Conservation (phyloP, 2,329 filamentous ascomycete genomes). For the Rhynchosporium secalis region DNA sequence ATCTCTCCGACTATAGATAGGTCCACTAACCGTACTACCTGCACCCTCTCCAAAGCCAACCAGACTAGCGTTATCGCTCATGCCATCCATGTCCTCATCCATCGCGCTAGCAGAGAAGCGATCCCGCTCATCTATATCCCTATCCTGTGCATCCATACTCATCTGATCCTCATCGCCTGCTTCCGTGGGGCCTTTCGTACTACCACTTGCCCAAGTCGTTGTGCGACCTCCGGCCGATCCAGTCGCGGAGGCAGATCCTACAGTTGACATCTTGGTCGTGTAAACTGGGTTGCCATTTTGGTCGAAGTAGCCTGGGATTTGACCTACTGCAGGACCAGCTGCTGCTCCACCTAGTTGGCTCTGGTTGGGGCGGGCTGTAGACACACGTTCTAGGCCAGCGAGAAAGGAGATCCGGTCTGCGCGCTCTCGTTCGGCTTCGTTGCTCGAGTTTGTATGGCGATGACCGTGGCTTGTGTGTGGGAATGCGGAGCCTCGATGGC, state of each 20-base stretch:
- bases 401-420: conserved; percentile 94
- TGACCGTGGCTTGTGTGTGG: conserved; percentile 58
- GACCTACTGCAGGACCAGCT: conserved; percentile 33
- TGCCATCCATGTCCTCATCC: conserved; percentile 53
- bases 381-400: conserved; percentile 85
- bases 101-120: conserved; percentile 46
- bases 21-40: conserved; percentile 78
- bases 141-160: conserved; percentile 60
- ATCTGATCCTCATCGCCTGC: conserved; percentile 60
- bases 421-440: conserved; percentile 84
- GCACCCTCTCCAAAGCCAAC: conserved; percentile 94
- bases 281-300: conserved; percentile 65
- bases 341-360: conserved; percentile 38
- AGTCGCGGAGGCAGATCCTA: conserved; percentile 87
- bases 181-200: conserved; percentile 52
- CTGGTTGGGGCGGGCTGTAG: conserved; percentile 60
- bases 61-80: conserved; percentile 84
- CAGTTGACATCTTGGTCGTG: conserved; percentile 80
- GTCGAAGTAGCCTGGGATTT: conserved; percentile 76
- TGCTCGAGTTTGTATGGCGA: conserved; percentile 61
- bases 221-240: conserved; percentile 67
- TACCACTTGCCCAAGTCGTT: conserved; percentile 65
- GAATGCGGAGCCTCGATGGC: conserved; percentile 78
- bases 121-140: conserved; percentile 52
- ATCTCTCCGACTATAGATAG: conserved; percentile 60